Base-by-base conservation (phyloP, 352 stramenopile genomes). In the Globisporangium nodosum region DNA sequence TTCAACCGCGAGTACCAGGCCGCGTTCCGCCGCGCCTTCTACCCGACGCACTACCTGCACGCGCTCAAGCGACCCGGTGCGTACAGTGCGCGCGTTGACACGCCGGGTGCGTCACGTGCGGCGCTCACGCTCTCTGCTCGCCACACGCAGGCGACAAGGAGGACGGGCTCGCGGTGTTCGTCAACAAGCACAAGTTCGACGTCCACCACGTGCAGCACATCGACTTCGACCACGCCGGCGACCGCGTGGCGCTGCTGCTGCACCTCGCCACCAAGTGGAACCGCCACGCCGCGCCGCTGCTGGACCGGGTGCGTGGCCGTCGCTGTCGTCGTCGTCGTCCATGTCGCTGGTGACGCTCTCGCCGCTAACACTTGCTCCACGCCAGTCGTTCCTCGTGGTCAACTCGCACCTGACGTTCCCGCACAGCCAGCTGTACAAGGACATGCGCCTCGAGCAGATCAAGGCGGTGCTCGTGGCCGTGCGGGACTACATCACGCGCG, bases 381-480 rank as follows among this genome's bases (percentile, higher is more conserved):
- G n/a, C 40, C 60, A 83, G 71, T 92, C 81, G 35, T 90, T 94
- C 50, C 64, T 94, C 20, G 61, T 94, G 46, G 72, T 94, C 47
- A 94, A 94, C 59, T 86, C 85, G 52, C 85, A 94, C 60, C 63
- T 94, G 67, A 94, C 85, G 18, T 94, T 94, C 64, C 85, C 85
- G 15, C 85, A 94, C 64, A 83, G 68, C 33, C 70, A 89, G 46
- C 78, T 88, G 67, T 92, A 92, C 63, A 79, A 84, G 45, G 77
- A 85, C 58, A 81, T 89, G 61, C 73, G 85, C 13, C 76, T 91
- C 35, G 83, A 74, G 49, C 81, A 94, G 70, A 92, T 94, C 63
- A 75, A 92, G 51, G 72, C 81, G 27, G 82, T 94, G 60, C 71
- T 94, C 24, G 60, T 80, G 20, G 74, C 81, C 1, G 75, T 90